Evolutionary conservation across 106 monocot species (phyloP).

Genomic region (Hemerocallis citrina): DNA sequence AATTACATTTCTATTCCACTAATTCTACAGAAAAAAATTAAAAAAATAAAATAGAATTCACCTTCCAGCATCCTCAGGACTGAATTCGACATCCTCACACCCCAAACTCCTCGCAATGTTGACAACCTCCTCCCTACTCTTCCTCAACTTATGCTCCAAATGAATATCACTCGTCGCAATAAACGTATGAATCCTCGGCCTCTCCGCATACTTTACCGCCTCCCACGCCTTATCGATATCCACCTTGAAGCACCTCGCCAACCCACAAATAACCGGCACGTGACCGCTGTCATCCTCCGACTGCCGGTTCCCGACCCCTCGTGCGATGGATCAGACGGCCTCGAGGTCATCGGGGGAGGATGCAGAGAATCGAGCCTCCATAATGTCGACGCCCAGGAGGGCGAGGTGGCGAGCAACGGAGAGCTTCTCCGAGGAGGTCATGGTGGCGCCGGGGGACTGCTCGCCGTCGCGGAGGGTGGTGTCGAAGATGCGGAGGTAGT

Average conservation of each 20-base stretch:
- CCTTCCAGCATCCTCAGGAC: constrained; percentile 94
- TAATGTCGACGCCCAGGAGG: constrained; percentile 84
- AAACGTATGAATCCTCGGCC: constrained; percentile 72
- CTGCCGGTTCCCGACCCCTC: constrained; percentile 67
- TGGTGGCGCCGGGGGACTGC: constrained; percentile 98
- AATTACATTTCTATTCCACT: no score
- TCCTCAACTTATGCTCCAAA: constrained; percentile 74
- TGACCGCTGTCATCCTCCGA: constrained; percentile 31
- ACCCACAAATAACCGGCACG: constrained; percentile 82
- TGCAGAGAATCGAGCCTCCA: constrained; percentile 91
- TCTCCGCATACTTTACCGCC: constrained; percentile 62
- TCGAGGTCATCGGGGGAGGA: constrained; percentile 89
- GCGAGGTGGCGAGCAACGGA: constrained; percentile 68
- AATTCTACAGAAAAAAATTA: neutral
- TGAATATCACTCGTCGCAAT: constrained; percentile 95
- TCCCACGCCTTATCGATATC: constrained; percentile 90
- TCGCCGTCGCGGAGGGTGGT: constrained; percentile 97
- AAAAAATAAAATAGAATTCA: constrained; percentile 9
- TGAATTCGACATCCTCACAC: constrained; percentile 80
- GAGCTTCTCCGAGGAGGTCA: constrained; percentile 87
- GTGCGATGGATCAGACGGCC: constrained; percentile 71
- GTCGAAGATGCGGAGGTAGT: constrained; percentile 83
- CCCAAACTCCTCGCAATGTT: constrained; percentile 62
- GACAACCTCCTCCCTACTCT: constrained; percentile 84
- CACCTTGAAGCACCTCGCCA: constrained; percentile 69